Percentiles rank a stretch among this genome's conserved stretches.
phyloP scores from a whole-genome alignment of 2,329 filamentous ascomycete genomes.

The Hypomyces perniciosus region DNA sequence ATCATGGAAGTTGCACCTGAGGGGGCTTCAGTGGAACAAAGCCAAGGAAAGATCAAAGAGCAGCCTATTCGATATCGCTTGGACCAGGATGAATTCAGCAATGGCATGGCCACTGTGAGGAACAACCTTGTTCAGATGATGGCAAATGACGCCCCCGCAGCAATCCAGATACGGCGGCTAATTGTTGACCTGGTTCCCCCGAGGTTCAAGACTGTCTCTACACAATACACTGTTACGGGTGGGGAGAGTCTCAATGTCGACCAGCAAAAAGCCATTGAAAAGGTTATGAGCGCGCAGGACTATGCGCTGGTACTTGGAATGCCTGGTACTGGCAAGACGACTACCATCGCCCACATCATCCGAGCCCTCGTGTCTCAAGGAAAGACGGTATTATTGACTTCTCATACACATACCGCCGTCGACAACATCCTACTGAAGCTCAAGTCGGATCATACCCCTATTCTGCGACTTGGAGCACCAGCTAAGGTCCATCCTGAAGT shows the following conservation, averaged over 20 bases:
- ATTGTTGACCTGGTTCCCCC: constrained; percentile 74
- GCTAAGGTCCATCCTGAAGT: constrained; percentile 87
- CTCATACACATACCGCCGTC: constrained; percentile 94
- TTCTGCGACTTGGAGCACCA: constrained; percentile 77
- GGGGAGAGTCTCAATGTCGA: constrained; percentile 74
- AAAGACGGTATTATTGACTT: constrained; percentile 88
- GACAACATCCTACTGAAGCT: constrained; percentile 97
- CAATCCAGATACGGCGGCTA: constrained; percentile 66
- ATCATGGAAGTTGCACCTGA: constrained; percentile 76
- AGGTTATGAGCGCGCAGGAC: constrained; percentile 92
- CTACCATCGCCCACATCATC: constrained; percentile 96
- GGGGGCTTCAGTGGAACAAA: constrained; percentile 45
- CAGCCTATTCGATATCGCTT: constrained; percentile 68
- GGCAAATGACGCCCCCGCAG: constrained; percentile 67
- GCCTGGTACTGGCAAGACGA: constrained; percentile 97
- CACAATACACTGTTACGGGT: constrained; percentile 57
- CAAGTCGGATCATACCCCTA: constrained; percentile 66
- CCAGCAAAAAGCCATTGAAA: constrained; percentile 79
- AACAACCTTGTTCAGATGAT: constrained; percentile 94
- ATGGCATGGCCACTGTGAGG: constrained; percentile 89
- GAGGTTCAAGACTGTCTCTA: constrained; percentile 61
- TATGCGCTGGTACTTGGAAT: constrained; percentile 97
- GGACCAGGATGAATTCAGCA: constrained; percentile 98
- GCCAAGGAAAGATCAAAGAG: constrained; percentile 45
- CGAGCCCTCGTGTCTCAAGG: constrained; percentile 79